phyloP scores from a whole-genome alignment of 306 rosid genomes.

The Benincasa hispida region DNA sequence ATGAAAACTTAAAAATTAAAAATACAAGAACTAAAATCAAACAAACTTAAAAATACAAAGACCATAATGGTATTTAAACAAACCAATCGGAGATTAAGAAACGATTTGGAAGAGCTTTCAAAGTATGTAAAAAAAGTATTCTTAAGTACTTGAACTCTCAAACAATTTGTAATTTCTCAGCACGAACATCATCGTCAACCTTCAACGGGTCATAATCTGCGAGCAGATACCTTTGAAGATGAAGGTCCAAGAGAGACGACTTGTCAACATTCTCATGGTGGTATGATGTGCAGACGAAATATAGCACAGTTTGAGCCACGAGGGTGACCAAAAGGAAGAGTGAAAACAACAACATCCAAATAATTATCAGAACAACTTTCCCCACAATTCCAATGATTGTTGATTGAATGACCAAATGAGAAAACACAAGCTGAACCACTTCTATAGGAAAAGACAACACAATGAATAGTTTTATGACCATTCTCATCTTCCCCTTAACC shows the following conservation, averaged over 20 bases:
- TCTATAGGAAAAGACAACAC: not conserved
- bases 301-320: slow-evolving; percentile 49
- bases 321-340: slow-evolving; percentile 25
- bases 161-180: not conserved
- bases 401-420: slow-evolving; percentile 24
- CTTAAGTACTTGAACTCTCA: too few species aligned
- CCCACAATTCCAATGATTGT: slow-evolving; percentile 1
- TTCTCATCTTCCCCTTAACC: slow-evolving; percentile 43
- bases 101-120: too few species aligned
- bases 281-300: slow-evolving; percentile 71
- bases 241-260: slow-evolving; percentile 42
- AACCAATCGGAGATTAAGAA: too few species aligned
- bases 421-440: slow-evolving; percentile 13
- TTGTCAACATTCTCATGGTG: slow-evolving; percentile 60
- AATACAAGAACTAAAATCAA: too few species aligned
- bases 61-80: too few species aligned
- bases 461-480: slow-evolving; percentile 11
- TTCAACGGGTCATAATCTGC: slow-evolving; percentile 48
- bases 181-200: slow-evolving; percentile 38
- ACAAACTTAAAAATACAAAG: too few species aligned
- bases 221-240: slow-evolving; percentile 2
- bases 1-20: too few species aligned
- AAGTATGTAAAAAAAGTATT: too few species aligned
- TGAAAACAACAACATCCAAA: slow-evolving; percentile 23
- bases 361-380: slow-evolving; percentile 16